phyloP scores from a whole-genome alignment of 2,329 filamentous ascomycete species.

The Colletotrichum melonis region DNA sequence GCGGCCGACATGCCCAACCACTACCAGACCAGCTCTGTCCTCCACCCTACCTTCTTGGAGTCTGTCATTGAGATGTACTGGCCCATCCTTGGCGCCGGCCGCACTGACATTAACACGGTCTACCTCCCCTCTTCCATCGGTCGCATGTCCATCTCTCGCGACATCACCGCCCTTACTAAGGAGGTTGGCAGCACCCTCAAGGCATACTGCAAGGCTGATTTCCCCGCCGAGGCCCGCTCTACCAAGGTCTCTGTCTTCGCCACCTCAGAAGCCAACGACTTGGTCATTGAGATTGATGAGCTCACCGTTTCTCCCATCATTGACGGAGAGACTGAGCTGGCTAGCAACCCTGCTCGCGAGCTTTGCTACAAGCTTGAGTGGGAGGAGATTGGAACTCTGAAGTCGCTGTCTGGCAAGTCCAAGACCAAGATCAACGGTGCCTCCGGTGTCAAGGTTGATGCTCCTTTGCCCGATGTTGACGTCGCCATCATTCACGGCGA shows the following conservation, averaged over 20 bases:
- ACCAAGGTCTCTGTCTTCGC: slow-evolving; percentile 38
- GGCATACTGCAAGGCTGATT: slow-evolving; percentile 36
- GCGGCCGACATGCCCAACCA: slow-evolving; percentile 38
- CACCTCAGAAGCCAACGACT: slow-evolving; percentile 31
- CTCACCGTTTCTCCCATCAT: slow-evolving; percentile 38
- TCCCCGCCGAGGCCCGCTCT: slow-evolving; percentile 33
- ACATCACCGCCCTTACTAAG: slow-evolving; percentile 46
- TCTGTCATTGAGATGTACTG: slow-evolving; percentile 42
- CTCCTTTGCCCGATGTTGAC: slow-evolving; percentile 30
- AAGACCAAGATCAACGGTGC: slow-evolving; percentile 28
- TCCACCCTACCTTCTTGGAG: slow-evolving; percentile 39
- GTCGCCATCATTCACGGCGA: slow-evolving; percentile 37
- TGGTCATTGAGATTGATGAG: slow-evolving; percentile 41
- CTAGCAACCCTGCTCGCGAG: slow-evolving; percentile 34
- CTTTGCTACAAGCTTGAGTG: slow-evolving; percentile 41
- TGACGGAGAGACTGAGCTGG: slow-evolving; percentile 33
- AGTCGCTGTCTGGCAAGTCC: slow-evolving; percentile 26
- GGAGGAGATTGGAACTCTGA: slow-evolving; percentile 35
- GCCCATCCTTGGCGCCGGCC: slow-evolving; percentile 46
- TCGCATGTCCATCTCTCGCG: slow-evolving; percentile 40
- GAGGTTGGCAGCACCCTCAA: slow-evolving; percentile 44
- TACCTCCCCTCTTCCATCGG: slow-evolving; percentile 48
- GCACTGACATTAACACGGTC: slow-evolving; percentile 43
- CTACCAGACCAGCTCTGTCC: slow-evolving; percentile 37
- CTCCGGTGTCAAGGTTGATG: slow-evolving; percentile 27